phyloP scores from a whole-genome alignment of 108 stramenopile species.

The Skeletonema grethae region DNA sequence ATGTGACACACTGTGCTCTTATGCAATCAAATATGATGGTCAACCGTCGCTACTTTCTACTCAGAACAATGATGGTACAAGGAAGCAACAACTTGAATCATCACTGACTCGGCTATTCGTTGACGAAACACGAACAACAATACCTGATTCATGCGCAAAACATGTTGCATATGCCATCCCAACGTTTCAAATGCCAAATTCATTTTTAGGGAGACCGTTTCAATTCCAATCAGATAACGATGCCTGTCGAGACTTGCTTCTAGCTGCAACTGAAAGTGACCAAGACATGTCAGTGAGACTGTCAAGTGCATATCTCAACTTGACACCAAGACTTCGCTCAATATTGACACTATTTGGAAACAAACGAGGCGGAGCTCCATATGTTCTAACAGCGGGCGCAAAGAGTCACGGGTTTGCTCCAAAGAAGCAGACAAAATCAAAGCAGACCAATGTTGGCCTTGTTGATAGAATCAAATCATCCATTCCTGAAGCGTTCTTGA shows the following conservation, averaged over 20 bases:
- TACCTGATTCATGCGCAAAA: not conserved
- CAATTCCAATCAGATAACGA: slow-evolving; percentile 44
- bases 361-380: slow-evolving; percentile 18
- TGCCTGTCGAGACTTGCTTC: slow-evolving; percentile 28
- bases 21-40: slow-evolving; percentile 52
- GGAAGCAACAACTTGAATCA: slow-evolving; percentile 34
- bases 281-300: slow-evolving; percentile 54
- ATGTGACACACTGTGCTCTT: slow-evolving; percentile 56
- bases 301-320: slow-evolving; percentile 85
- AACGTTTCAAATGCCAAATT: slow-evolving; percentile 66
- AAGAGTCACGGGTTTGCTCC: slow-evolving; percentile 82
- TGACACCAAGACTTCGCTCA: slow-evolving; percentile 47
- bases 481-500: slow-evolving; percentile 76
- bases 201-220: slow-evolving; percentile 25
- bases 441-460: slow-evolving; percentile 20
- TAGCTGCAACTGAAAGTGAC: slow-evolving; percentile 33
- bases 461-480: slow-evolving; percentile 69
- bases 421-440: slow-evolving; percentile 40
- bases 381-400: slow-evolving; percentile 73
- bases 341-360: slow-evolving; percentile 39
- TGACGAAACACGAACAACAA: not conserved
- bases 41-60: slow-evolving; percentile 3
- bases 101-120: slow-evolving; percentile 33
- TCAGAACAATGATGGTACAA: not conserved
- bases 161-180: slow-evolving; percentile 65